These are phyloP conservation scores for Flaveria linearis DNA, from an alignment of 129 eudicot genomes.

Conservation along the genomic window DNA sequence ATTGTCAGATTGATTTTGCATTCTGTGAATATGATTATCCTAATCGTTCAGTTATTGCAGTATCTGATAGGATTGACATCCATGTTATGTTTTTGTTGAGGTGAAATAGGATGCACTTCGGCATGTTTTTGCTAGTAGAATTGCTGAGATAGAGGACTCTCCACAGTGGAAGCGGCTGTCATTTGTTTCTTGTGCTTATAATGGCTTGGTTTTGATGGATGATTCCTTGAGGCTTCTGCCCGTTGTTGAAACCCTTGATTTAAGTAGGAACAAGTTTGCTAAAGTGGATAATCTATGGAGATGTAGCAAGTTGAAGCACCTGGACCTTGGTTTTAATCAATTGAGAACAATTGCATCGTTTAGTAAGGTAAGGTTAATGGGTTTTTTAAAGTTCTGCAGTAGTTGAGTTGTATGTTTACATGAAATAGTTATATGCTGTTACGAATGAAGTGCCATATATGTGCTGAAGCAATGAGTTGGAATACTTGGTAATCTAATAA, in stretches of 20 bases:
- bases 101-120: slow-evolving; percentile 77
- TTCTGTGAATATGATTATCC: not conserved
- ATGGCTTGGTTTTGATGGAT: slow-evolving; percentile 89
- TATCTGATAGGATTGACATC: slow-evolving; percentile 16
- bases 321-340: slow-evolving; percentile 91
- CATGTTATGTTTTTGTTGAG: slow-evolving; percentile 22
- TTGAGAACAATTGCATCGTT: slow-evolving; percentile 68
- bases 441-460: not conserved
- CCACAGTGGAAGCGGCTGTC: slow-evolving; percentile 81
- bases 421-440: not conserved
- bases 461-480: slow-evolving; percentile 8
- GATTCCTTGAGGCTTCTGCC: slow-evolving; percentile 94
- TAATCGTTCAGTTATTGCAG: not conserved
- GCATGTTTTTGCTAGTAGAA: slow-evolving; percentile 90
- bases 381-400: not conserved
- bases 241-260: slow-evolving; percentile 85
- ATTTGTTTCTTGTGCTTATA: slow-evolving; percentile 87
- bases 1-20: not conserved
- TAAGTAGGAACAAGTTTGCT: slow-evolving; percentile 88
- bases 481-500: not conserved
- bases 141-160: slow-evolving; percentile 84
- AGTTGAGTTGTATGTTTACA: slow-evolving; percentile 12
- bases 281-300: slow-evolving; percentile 83
- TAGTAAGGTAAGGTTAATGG: slow-evolving; percentile 54
- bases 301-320: slow-evolving; percentile 71